Evolutionary conservation across 2,329 filamentous ascomycete species (phyloP).

Genomic region (Arthrobotrys conoides): DNA sequence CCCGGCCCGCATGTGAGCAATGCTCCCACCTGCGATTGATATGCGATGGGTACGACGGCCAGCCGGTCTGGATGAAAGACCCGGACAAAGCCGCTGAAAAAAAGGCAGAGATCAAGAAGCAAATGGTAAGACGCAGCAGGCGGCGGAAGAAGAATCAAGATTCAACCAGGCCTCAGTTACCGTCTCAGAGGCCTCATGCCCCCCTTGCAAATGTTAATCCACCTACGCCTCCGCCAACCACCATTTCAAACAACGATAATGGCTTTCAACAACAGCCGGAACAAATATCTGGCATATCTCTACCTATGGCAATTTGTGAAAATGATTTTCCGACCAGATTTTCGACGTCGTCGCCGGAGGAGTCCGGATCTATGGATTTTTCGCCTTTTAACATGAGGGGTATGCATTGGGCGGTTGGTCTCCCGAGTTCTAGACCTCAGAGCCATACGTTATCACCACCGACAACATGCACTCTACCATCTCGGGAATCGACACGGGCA

Average conservation of each 20-base stretch:
- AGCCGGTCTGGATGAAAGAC: conserved; percentile 65
- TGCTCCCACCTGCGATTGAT: conserved; percentile 65
- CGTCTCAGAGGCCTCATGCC: conserved; percentile 66
- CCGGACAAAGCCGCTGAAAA: conserved; percentile 61
- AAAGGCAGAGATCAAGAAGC: conserved; percentile 62
- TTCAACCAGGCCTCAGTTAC: conserved; percentile 26
- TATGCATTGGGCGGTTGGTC: conserved; percentile 52
- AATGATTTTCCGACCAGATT: conserved; percentile 46
- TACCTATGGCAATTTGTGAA: conserved; percentile 30
- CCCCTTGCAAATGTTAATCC: conserved; percentile 66
- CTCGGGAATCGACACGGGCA: conserved; percentile 43
- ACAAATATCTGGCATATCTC: conserved; percentile 31
- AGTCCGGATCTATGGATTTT: conserved; percentile 39
- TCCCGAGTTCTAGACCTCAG: conserved; percentile 18
- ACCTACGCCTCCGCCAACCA: conserved; percentile 67
- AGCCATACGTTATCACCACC: conserved; percentile 45
- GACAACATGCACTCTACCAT: conserved; percentile 40
- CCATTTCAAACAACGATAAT: conserved; percentile 45
- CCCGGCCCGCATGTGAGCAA: conserved; percentile 65
- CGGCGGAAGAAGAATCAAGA: conserved; percentile 61
- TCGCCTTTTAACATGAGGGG: conserved; percentile 47
- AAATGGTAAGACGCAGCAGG: conserved; percentile 62
- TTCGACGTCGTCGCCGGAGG: conserved; percentile 57
- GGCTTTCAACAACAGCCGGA: neutral
- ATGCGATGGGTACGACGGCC: conserved; percentile 66